Evolutionary conservation across 116 monocot genomes (phyloP), one percentile per base, ranked within the genome.

Genomic region (Dioscorea cayenensis): DNA sequence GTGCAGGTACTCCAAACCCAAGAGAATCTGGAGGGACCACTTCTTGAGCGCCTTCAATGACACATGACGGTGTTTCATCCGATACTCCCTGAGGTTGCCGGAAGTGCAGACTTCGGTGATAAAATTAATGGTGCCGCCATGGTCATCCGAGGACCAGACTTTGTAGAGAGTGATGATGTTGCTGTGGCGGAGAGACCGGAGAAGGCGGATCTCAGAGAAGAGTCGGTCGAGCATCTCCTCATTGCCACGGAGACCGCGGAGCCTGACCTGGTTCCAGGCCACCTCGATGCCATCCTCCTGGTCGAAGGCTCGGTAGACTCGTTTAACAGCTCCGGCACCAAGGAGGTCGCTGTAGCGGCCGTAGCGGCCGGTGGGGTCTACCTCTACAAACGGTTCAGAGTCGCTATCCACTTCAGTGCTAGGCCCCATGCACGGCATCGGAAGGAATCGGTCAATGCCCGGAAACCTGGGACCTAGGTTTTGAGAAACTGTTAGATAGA

Each of bases 81-180:
- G 78, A 80, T 84, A 95, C 37, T 76, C 78, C 14, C 95, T 71
- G 37, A 95, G 87, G 68, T 80, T 76, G 35, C 95, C 92, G 19
- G 95, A 95, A 17, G 81, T 92, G 78, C 89, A 95, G 32, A 92
- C 76, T 81, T 95, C 95, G 6, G 95, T 95, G 80, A 95, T 92
- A 78, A 95, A 92, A 68, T 95, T 92, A 64, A 95, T 77, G 7
- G 77, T 90, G 16, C 72, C 51, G 12, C 72, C 51, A 25, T 67
- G 21, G 6, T 71, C 75, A 36, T 29, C 18, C 66, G 85, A 80
- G 17, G 67, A 65, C 95, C 95, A 95, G 7, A 76, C 78, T 49
- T 38, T 69, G 74, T 92, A 76, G 37, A 92, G 76, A 5, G 72
- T 65, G 77, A 95, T 92, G 70, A 95, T 82, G 79, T 84, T 81